Evolutionary conservation across 306 rosid genomes (phyloP).

Genomic region (Castanospermum australe): DNA sequence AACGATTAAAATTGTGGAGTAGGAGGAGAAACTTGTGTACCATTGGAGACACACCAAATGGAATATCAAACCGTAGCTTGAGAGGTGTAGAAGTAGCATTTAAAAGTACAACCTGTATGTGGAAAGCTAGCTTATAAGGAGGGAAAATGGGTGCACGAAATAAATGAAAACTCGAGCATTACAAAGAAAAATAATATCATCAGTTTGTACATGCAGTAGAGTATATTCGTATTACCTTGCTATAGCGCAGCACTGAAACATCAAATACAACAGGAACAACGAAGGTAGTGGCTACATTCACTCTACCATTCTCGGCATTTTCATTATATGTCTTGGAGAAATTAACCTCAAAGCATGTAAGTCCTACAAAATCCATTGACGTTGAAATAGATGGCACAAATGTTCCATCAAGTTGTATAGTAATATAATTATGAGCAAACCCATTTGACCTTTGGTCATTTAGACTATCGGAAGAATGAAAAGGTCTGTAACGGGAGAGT

Average conservation of each 20-base stretch:
- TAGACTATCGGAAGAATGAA: constrained; percentile 66
- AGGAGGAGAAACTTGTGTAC: constrained; percentile 37
- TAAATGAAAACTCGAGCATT: constrained; percentile 13
- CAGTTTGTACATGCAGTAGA: constrained; percentile 71
- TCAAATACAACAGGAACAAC: constrained; percentile 90
- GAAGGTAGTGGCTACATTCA: constrained; percentile 46
- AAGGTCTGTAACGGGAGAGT: constrained; percentile 58
- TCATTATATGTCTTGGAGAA: constrained; percentile 58
- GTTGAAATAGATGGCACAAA: constrained; percentile 70
- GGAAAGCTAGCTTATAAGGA: constrained; percentile 15
- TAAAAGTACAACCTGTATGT: constrained; percentile 77
- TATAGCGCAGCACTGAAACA: constrained; percentile 79
- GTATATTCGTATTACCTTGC: constrained; percentile 83
- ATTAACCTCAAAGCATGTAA: constrained; percentile 86
- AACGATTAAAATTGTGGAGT: not conserved
- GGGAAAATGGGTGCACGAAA: not conserved
- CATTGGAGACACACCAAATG: constrained; percentile 88
- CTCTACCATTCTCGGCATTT: constrained; percentile 34
- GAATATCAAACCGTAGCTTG: constrained; percentile 96
- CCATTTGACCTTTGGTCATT: constrained; percentile 62
- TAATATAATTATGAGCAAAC: constrained; percentile 71
- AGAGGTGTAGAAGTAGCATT: constrained; percentile 75
- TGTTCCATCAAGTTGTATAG: constrained; percentile 87
- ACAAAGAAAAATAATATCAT: constrained; percentile 14
- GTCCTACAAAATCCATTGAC: constrained; percentile 95